These are phyloP conservation scores for Penicillium sp. DNA, from an alignment of 2,329 filamentous ascomycete species.

Conservation along the genomic window DNA sequence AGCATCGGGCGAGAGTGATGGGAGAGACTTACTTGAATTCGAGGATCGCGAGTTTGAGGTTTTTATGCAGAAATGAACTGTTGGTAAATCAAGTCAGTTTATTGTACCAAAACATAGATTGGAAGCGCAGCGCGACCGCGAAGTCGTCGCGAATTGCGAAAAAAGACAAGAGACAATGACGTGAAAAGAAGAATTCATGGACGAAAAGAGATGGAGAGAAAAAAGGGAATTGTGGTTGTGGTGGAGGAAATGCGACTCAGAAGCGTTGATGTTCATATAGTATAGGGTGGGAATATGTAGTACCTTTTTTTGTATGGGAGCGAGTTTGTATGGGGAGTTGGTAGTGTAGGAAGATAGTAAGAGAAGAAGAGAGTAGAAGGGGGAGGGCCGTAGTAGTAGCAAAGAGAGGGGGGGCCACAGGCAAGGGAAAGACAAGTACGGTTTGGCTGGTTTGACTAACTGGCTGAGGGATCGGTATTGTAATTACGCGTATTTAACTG, in stretches of 20 bases:
- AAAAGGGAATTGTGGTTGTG: conserved; percentile 24
- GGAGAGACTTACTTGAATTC: conserved; percentile 7
- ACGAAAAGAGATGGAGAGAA: conserved; percentile 15
- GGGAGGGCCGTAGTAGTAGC: conserved; percentile 36
- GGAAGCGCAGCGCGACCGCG: conserved; percentile 11
- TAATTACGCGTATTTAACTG: conserved; percentile 22
- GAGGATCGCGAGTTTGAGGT: neutral
- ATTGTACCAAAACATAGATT: conserved; percentile 5
- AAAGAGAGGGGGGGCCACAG: conserved; percentile 28
- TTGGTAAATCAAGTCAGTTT: conserved; percentile 3
- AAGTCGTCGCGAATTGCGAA: conserved; percentile 12
- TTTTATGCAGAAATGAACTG: neutral
- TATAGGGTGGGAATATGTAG: conserved; percentile 34
- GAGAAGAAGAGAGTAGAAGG: conserved; percentile 31
- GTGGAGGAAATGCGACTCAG: conserved; percentile 22
- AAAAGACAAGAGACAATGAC: conserved; percentile 11
- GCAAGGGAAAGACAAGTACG: conserved; percentile 23
- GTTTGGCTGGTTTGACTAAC: conserved; percentile 23
- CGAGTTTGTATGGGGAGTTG: conserved; percentile 31
- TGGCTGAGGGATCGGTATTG: conserved; percentile 23
- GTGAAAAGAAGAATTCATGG: conserved; percentile 13
- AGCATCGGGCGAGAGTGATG: neutral
- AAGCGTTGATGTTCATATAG: conserved; percentile 24
- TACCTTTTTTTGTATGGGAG: conserved; percentile 38
- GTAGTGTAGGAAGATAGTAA: conserved; percentile 31